phyloP scores from a whole-genome alignment of 2,329 filamentous ascomycete genomes.

The Fonsecaea pedrosoi region DNA sequence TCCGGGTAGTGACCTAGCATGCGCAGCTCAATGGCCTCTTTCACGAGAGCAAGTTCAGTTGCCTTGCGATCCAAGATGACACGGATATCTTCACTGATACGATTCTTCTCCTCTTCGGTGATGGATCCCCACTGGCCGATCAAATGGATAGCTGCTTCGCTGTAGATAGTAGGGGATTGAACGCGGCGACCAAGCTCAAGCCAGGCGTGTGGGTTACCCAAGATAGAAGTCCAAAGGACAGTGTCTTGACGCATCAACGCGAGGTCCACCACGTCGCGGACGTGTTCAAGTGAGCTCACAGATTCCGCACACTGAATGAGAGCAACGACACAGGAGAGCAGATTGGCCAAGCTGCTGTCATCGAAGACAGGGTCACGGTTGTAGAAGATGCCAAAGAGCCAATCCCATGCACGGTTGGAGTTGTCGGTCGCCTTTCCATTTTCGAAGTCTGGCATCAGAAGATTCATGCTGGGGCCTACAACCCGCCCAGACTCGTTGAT shows the following conservation, averaged over 20 bases:
- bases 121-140: conserved; percentile 44
- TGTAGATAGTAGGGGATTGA: conserved; percentile 51
- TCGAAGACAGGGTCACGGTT: conserved; percentile 51
- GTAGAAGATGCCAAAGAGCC: conserved; percentile 57
- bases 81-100: conserved; percentile 37
- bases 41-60: conserved; percentile 38
- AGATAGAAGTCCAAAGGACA: conserved; percentile 54
- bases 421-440: conserved; percentile 43
- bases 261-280: conserved; percentile 56
- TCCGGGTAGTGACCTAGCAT: conserved; percentile 43
- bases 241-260: conserved; percentile 57
- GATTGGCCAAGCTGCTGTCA: conserved; percentile 47
- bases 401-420: conserved; percentile 48
- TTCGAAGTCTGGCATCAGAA: conserved; percentile 43
- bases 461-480: conserved; percentile 22
- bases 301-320: conserved; percentile 56
- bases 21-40: conserved; percentile 42
- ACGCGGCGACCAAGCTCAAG: conserved; percentile 55
- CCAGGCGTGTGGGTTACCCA: conserved; percentile 54
- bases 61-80: conserved; percentile 41
- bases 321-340: conserved; percentile 50
- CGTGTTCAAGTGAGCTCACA: conserved; percentile 51
- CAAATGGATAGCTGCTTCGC: conserved; percentile 44
- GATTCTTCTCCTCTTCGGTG: conserved; percentile 30
- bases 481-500: conserved; percentile 46